These are phyloP conservation scores for Apiospora kogelbergensis DNA, from an alignment of 2,329 filamentous ascomycete genomes.

Conservation along the genomic window DNA sequence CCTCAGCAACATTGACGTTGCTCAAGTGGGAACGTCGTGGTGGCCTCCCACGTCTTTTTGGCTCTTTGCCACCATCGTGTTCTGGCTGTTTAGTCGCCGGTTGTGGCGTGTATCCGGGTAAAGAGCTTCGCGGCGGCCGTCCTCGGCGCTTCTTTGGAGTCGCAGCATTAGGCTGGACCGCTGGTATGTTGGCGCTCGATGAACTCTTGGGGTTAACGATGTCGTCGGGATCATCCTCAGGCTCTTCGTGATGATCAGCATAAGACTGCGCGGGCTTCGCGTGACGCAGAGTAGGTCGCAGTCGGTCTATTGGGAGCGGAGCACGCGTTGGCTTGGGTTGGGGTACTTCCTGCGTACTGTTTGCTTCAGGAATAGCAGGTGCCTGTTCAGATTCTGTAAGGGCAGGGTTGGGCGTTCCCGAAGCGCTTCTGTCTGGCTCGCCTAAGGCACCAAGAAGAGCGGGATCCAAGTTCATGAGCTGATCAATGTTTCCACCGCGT, in stretches of 20 bases:
- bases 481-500: slow-evolving; percentile 34
- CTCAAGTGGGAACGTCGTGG: slow-evolving; percentile 29
- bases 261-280: slow-evolving; percentile 54
- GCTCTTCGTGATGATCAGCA: slow-evolving; percentile 46
- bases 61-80: neutral
- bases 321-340: slow-evolving; percentile 21
- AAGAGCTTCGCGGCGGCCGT: slow-evolving; percentile 26
- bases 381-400: slow-evolving; percentile 19
- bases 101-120: neutral
- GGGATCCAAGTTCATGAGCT: slow-evolving; percentile 51
- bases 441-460: slow-evolving; percentile 43
- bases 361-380: slow-evolving; percentile 11
- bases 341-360: slow-evolving; percentile 5
- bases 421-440: slow-evolving; percentile 17
- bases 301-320: slow-evolving; percentile 38
- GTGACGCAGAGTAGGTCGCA: slow-evolving; percentile 50
- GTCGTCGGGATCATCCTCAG: slow-evolving; percentile 44
- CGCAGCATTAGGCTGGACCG: slow-evolving; percentile 20
- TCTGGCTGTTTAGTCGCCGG: neutral
- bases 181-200: slow-evolving; percentile 21
- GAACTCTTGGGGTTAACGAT: slow-evolving; percentile 23
- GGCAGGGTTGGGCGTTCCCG: slow-evolving; percentile 22
- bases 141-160: slow-evolving; percentile 29
- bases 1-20: slow-evolving; percentile 20
- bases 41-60: slow-evolving; percentile 30